These are phyloP conservation scores for Bertia moriformis DNA, from an alignment of 2,329 filamentous ascomycete genomes.

Conservation along the genomic window DNA sequence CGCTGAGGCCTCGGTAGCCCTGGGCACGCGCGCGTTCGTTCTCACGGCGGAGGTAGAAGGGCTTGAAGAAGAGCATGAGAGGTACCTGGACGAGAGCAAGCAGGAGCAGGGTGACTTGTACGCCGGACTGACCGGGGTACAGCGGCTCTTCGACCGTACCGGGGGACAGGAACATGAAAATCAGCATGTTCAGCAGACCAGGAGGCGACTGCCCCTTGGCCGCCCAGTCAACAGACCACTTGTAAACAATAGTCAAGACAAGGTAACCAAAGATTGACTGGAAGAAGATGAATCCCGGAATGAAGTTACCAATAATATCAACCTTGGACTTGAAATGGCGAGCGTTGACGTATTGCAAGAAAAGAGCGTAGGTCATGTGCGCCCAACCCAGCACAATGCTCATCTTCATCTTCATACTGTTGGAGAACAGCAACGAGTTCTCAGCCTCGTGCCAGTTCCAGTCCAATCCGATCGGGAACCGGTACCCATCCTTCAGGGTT, in stretches of 20 bases:
- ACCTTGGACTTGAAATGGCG: constrained; percentile 87
- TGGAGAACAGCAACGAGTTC: constrained; percentile 87
- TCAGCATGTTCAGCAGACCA: constrained; percentile 92
- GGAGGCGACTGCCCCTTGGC: constrained; percentile 56
- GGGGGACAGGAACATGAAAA: constrained; percentile 96
- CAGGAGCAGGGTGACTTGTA: constrained; percentile 69
- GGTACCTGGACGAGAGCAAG: constrained; percentile 79
- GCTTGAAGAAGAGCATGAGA: constrained; percentile 83
- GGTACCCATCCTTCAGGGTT: constrained; percentile 53
- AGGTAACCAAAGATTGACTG: constrained; percentile 97
- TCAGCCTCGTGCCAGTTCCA: constrained; percentile 94
- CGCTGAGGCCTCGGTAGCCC: constrained; percentile 86
- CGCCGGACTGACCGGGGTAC: constrained; percentile 59
- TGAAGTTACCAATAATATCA: constrained; percentile 93
- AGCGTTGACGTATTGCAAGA: constrained; percentile 83
- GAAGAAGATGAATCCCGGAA: constrained; percentile 99
- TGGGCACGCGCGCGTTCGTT: constrained; percentile 75
- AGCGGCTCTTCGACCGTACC: constrained; percentile 60
- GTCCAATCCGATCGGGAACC: constrained; percentile 90
- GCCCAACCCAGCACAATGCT: constrained; percentile 94
- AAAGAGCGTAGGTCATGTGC: constrained; percentile 97
- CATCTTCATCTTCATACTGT: constrained; percentile 99
- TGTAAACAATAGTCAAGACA: constrained; percentile 86
- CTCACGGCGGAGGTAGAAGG: constrained; percentile 85
- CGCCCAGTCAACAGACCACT: constrained; percentile 86